These are phyloP conservation scores for Xylaria sp. DNA, from an alignment of 2,329 filamentous ascomycete genomes.

Conservation along the genomic window DNA sequence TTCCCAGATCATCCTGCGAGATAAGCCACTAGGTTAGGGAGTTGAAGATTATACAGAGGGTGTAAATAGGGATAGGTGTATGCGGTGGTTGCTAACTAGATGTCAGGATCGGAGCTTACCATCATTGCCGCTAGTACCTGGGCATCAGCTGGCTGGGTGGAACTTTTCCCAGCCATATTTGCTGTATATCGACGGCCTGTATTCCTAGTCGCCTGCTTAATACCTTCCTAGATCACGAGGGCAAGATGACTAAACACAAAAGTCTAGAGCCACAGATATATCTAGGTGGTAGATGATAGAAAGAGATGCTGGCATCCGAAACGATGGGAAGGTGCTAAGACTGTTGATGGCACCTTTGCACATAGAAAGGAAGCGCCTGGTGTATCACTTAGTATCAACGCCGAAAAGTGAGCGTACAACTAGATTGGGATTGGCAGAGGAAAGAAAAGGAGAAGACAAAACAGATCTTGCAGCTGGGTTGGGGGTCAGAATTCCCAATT, in stretches of 20 bases:
- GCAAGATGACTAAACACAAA: background rate
- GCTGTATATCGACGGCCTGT: background rate
- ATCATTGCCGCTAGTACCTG: slow-evolving; percentile 19
- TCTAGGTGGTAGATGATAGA: background rate
- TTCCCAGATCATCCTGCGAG: slow-evolving; percentile 41
- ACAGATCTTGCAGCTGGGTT: background rate
- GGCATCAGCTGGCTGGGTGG: background rate
- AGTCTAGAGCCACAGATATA: background rate
- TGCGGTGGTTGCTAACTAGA: background rate
- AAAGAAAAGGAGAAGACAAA: background rate
- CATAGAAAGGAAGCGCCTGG: background rate
- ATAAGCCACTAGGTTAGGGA: slow-evolving; percentile 1
- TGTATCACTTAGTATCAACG: background rate
- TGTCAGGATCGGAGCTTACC: slow-evolving; percentile 19
- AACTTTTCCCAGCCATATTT: slow-evolving; percentile 16
- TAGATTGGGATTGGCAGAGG: background rate
- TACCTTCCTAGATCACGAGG: background rate
- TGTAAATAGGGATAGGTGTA: too few species aligned
- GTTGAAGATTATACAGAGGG: background rate
- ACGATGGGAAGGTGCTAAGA: background rate
- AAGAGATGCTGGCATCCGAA: background rate
- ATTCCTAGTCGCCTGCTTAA: background rate
- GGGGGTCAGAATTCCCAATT: background rate
- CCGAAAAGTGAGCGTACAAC: background rate
- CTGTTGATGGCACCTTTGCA: background rate